phyloP scores from a whole-genome alignment of 306 rosid species.

The Albizia julibrissin region DNA sequence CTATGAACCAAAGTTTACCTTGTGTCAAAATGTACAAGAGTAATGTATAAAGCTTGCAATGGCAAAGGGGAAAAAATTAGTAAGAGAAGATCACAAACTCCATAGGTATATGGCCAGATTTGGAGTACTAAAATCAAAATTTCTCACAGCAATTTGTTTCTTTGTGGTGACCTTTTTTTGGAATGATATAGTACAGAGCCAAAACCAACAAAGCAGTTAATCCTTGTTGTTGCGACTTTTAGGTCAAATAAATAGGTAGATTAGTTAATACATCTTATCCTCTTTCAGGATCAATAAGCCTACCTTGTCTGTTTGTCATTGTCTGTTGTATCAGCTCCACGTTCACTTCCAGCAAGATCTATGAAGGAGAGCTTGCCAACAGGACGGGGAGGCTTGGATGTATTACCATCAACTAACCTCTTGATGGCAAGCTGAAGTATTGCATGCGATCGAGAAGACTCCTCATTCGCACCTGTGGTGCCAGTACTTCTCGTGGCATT shows the following conservation, averaged over 20 bases:
- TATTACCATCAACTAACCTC: conserved; percentile 71
- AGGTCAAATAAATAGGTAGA: background rate
- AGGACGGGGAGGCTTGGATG: conserved; percentile 78
- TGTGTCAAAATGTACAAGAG: background rate
- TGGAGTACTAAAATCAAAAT: background rate
- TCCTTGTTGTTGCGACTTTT: background rate
- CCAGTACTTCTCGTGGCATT: conserved; percentile 87
- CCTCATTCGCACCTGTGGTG: conserved; percentile 96
- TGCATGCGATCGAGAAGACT: conserved; percentile 94
- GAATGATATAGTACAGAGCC: background rate
- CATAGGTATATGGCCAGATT: background rate
- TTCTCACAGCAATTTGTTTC: background rate
- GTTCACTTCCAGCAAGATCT: conserved; percentile 98
- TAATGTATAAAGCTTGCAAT: background rate
- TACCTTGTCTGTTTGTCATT: conserved; percentile 94
- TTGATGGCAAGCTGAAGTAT: conserved; percentile 93
- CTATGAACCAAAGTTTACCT: background rate
- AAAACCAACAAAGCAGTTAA: background rate
- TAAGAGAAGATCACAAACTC: background rate
- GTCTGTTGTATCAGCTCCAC: conserved; percentile 96
- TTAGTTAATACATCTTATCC: background rate
- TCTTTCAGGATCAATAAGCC: conserved; percentile 13
- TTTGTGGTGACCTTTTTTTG: background rate
- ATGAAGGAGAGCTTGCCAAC: conserved; percentile 92
- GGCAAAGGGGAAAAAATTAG: no score